These are phyloP conservation scores for Psilocybe subaeruginosa DNA, from an alignment of 768 basidiomycete species.

Conservation along the genomic window DNA sequence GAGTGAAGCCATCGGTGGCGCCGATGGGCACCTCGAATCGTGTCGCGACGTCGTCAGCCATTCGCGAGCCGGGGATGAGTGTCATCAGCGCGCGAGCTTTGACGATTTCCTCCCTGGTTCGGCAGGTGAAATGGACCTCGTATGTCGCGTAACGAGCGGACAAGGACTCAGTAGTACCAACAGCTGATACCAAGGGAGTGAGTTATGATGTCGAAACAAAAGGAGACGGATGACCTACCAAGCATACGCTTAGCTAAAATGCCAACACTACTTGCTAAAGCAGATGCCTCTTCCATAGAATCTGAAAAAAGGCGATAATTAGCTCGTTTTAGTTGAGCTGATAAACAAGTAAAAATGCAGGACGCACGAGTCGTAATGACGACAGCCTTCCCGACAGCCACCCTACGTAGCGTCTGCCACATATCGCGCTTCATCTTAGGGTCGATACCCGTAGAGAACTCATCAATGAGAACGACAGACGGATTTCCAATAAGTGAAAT, in stretches of 20 bases:
- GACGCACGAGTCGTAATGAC: constrained; percentile 71
- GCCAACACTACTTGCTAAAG: constrained; percentile 74
- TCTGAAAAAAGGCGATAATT: constrained; percentile 37
- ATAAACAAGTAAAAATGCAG: background rate
- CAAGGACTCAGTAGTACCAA: constrained; percentile 67
- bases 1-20: constrained; percentile 42
- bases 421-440: constrained; percentile 85
- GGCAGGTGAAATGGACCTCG: constrained; percentile 76
- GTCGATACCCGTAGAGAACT: constrained; percentile 84
- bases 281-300: constrained; percentile 86
- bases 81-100: constrained; percentile 65
- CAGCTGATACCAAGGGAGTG: constrained; percentile 40
- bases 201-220: background rate
- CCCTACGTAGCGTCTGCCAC: constrained; percentile 73
- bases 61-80: constrained; percentile 58
- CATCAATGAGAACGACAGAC: constrained; percentile 77
- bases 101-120: constrained; percentile 59
- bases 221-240: constrained; percentile 40
- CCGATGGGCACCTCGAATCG: constrained; percentile 72
- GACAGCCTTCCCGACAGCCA: constrained; percentile 69
- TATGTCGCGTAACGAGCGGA: constrained; percentile 72
- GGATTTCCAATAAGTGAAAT: constrained; percentile 80
- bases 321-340: background rate
- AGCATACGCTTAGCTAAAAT: constrained; percentile 75
- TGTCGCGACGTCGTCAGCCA: constrained; percentile 76